Base-by-base conservation (phyloP, 2,329 filamentous ascomycete species). In the Diaporthe destruens region DNA sequence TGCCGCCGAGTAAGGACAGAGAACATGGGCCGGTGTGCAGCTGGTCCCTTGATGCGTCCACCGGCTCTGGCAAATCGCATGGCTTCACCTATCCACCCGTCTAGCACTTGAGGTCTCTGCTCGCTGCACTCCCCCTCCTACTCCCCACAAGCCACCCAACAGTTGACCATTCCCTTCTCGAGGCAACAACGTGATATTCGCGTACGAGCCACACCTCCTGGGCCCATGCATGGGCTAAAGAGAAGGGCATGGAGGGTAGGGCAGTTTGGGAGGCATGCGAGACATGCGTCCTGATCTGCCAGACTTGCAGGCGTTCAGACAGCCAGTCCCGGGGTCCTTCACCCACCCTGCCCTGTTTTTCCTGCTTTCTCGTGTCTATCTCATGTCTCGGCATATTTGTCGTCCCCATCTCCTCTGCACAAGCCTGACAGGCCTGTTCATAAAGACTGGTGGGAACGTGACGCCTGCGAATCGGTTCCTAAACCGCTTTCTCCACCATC, bases 251-350 rank as follows among this genome's bases (percentile, higher is more conserved):
- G 42, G 59, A 44, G 39, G 56, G 23, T 25, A 42, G 57, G 23
- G 57, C n/a, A 59, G 23, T 49, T 32, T 42, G 29, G 25, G 42
- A 44, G 29, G 29, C 59, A 65, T 65, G 59, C 59, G 42, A 49
- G 59, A 65, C 59, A 65, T 65, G 59, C 59, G 44, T 65, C 44
- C 59, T 65, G 59, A 65, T 65, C 59, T 65, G 59, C 59, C 59
- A 65, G 59, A 65, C 59, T 65, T 65, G 59, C 59, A 65, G 59
- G 49, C 20, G 57, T 61, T 25, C 57, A 61, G 39, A 23, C 8
- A 61, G 57, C 36, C 36, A 61, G 57, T 44, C 57, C 57, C 39
- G 57, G 39, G 57, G 23, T 8, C 20, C 16, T 44, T 29, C 39
- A 29, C 39, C 39, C 34, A 36, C n/a, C 25, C 42, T 49, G 42